A percentile compares a stretch with the other conserved stretches of the same genome.
These are phyloP conservation scores for Heritiera littoralis DNA, from an alignment of 345 rosid genomes.

Conservation along the genomic window DNA sequence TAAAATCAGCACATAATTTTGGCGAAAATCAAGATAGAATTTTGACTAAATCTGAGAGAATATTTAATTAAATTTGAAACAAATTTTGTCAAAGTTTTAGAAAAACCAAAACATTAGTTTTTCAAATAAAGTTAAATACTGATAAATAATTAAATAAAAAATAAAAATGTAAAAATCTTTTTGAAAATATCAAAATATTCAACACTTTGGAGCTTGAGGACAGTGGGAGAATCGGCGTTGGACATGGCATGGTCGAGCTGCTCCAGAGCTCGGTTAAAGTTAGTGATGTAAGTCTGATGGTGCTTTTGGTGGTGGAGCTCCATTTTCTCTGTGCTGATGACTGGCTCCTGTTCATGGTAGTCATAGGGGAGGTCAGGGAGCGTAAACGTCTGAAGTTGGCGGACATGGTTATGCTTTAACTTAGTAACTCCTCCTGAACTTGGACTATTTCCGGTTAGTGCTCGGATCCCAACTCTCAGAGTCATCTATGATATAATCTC, in stretches of 20 bases:
- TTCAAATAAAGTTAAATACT: no score
- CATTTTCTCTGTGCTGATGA: constrained; percentile 86
- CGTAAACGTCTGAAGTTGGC: constrained; percentile 48
- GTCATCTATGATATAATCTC: neutral
- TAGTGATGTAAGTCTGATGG: constrained; percentile 77
- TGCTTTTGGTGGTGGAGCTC: constrained; percentile 96
- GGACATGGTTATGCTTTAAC: neutral
- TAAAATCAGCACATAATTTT: no score
- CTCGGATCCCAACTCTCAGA: neutral
- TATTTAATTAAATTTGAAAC: no score
- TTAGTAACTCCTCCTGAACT: neutral
- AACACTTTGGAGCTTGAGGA: constrained; percentile 67
- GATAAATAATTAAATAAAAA: no score
- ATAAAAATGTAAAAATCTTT: no score
- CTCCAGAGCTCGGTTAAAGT: constrained; percentile 81
- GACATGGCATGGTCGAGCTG: constrained; percentile 61
- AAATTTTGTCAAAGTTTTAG: no score
- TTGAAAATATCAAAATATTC: no score
- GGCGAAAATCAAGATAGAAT: no score
- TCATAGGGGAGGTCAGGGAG: constrained; percentile 85
- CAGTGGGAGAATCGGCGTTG: constrained; percentile 61
- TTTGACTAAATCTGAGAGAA: no score
- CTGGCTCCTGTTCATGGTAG: constrained; percentile 84
- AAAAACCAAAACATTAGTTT: no score
- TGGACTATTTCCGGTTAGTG: neutral